These are phyloP conservation scores for Coelastrella sp. DNA, from an alignment of 139 green algal genomes.

Conservation along the genomic window DNA sequence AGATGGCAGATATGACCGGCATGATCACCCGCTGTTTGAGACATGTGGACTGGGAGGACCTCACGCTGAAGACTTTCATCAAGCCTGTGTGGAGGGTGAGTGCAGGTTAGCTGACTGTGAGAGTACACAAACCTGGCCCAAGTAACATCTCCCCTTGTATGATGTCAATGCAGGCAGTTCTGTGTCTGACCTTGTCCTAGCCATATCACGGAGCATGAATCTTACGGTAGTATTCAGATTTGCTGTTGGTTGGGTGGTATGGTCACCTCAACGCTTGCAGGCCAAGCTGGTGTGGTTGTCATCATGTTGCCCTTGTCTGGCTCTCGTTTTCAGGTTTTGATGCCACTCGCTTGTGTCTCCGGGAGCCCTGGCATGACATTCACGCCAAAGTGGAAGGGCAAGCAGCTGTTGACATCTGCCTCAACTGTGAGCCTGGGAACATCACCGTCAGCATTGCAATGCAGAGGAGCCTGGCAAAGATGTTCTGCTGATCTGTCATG, in stretches of 20 bases:
- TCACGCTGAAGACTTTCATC: constrained; percentile 64
- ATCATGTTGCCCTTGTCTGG: not conserved
- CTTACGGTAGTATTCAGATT: too few relatives aligned
- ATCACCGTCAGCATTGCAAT: not conserved
- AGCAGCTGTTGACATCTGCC: constrained; percentile 49
- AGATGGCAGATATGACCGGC: constrained; percentile 61
- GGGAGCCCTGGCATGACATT: constrained; percentile 80
- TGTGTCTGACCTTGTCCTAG: too few relatives aligned
- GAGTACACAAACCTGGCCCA: too few relatives aligned
- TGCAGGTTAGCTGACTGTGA: too few relatives aligned
- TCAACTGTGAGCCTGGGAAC: constrained; percentile 34
- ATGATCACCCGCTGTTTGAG: constrained; percentile 58
- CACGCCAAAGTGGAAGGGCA: constrained; percentile 68
- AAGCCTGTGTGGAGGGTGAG: constrained; percentile 49
- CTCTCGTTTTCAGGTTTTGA: constrained; percentile 8
- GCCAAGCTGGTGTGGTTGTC: too few relatives aligned
- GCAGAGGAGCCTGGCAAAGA: too few relatives aligned
- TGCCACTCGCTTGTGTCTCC: constrained; percentile 18
- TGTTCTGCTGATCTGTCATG: too few relatives aligned
- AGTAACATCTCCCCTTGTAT: too few relatives aligned
- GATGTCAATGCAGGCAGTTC: too few relatives aligned
- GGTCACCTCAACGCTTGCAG: too few relatives aligned
- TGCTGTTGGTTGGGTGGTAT: too few relatives aligned
- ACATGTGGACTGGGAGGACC: constrained; percentile 33
- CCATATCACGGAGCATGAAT: too few relatives aligned